Evolutionary conservation across 2,329 filamentous ascomycete genomes (phyloP), one percentile per base, ranked within the genome.

Genomic region (Fusarium nelsonii): DNA sequence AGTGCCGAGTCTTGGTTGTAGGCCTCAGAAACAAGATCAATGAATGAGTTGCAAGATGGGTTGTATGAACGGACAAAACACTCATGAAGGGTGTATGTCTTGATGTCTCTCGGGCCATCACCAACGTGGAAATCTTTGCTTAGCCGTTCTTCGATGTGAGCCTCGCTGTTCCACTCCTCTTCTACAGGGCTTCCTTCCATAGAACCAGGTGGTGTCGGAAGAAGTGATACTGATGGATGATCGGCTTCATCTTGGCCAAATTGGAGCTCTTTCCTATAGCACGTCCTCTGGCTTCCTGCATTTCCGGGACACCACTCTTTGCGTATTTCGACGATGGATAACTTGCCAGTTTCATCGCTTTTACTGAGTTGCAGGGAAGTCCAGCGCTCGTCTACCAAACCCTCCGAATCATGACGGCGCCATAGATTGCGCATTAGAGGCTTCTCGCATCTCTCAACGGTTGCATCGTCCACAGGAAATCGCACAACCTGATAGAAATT

Each of bases 351-450:
- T 12, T 72, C 71, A 62, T 92, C 88, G 61, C 92, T 87, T 34
- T 81, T 82, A 30, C 87, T 84, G 2, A 94, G 80, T 6, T 85
- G 85, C 5, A 94, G 79, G 59, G 88, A 87, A 0, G 87, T 90
- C 91, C 91, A 94, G 4, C 90, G 85, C 70, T 93, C 89, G 69
- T 94, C 91, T 16, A 93, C 88, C 0, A 90, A 87, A 0, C 91
- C 91, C 75, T 94, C 91, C 30, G 80, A 81, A 69, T 92, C 89
- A 50, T 90, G 84, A 16, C 91, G 86, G 9, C 91, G 84, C 85
- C 89, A 93, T 44, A 90, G 69, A 52, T 68, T 65, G 45, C 83
- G 20, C 81, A 79, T 43, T 77, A 73, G 56, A 83, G 82, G n/a
- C 81, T 45, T 71, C 79, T 64, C 81, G 80, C 36, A 77, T 20